phyloP scores from a whole-genome alignment of 2,329 filamentous ascomycete genomes.

The Colletotrichum tropicale region DNA sequence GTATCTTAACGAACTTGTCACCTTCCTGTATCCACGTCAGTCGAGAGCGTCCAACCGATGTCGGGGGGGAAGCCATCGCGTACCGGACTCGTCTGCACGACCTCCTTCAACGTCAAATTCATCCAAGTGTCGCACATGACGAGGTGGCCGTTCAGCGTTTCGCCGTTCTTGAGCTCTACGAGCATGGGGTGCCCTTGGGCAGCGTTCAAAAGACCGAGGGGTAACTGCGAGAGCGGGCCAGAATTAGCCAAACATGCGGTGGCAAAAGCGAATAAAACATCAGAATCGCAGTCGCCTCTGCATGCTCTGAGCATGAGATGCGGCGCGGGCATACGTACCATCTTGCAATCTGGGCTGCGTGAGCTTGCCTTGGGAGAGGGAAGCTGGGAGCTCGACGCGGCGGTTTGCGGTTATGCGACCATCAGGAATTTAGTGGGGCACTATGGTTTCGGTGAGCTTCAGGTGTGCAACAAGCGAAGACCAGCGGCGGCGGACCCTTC shows the following conservation, averaged over 20 bases:
- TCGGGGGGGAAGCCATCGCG: conserved; percentile 22
- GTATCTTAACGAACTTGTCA: conserved; percentile 89
- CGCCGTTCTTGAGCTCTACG: conserved; percentile 95
- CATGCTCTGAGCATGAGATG: background rate
- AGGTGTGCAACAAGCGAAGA: background rate
- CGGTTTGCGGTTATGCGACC: conserved; percentile 13
- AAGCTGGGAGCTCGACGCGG: conserved; percentile 8
- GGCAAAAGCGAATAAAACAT: background rate
- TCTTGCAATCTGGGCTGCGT: conserved; percentile 7
- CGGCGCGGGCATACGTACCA: background rate
- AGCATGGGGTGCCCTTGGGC: conserved; percentile 98
- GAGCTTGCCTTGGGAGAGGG: conserved; percentile 14
- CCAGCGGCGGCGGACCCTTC: background rate
- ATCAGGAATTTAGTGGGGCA: conserved; percentile 4
- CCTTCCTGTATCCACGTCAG: conserved; percentile 68
- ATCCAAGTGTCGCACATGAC: conserved; percentile 99
- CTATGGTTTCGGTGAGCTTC: background rate
- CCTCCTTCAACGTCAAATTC: conserved; percentile 97
- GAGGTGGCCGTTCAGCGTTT: conserved; percentile 95
- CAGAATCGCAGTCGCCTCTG: background rate
- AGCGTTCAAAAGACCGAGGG: conserved; percentile 86
- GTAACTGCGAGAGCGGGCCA: conserved; percentile 52
- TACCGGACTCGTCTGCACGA: conserved; percentile 91
- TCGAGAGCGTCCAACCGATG: background rate
- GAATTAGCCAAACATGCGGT: background rate